Base-by-base conservation (phyloP, 768 basidiomycete species). In the Asterophora parasitica region DNA sequence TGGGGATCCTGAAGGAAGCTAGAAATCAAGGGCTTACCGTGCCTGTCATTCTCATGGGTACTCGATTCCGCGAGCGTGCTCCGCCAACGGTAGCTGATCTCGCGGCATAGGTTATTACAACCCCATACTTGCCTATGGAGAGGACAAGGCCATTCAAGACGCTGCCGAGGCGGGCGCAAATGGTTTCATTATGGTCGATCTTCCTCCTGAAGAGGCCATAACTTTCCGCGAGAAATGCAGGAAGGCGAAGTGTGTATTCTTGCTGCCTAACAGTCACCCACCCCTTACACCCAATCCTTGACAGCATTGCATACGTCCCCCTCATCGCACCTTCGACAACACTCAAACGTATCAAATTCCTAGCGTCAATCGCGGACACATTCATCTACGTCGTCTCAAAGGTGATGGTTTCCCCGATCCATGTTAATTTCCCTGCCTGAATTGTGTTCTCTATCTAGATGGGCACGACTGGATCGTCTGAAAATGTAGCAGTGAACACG, bases 361-460 rank as follows among this genome's bases (percentile, higher is more conserved):
- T 99, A 33, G 73, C 91, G 2, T 82, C 85, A 7, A 97, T 99
- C 57, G 95, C 96, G 13, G 96, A 99, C 65, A 84, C 86, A 2
- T 98, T 99, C 74, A 92, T 99, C 53, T 99, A 99, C 64, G 83
- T 99, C 39, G 94, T 97, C n/a, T 96, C 94, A 40, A 95, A 92
- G 74, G 92, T 88, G 23, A 58, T 16, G 19, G 17, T 42, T 19
- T 2, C 7, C 34, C 42, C 16, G 16, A 27, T 52, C 7, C 37
- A 38, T 38, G 32, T 20, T 42, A 20, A 17, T n/a, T 17, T 40
- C 15, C 27, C 19, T 4, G 10, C 41, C 44, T 55, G 30, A 60
- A 23, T 31, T 44, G 36, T 6, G 23, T 43, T 43, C 48, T 42
- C 13, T 48, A 48, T 40, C 13, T 47, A 68, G 91, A 99, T 99